Evolutionary conservation across 2,329 filamentous ascomycete genomes (phyloP).

Genomic region (Fusarium aywerte): DNA sequence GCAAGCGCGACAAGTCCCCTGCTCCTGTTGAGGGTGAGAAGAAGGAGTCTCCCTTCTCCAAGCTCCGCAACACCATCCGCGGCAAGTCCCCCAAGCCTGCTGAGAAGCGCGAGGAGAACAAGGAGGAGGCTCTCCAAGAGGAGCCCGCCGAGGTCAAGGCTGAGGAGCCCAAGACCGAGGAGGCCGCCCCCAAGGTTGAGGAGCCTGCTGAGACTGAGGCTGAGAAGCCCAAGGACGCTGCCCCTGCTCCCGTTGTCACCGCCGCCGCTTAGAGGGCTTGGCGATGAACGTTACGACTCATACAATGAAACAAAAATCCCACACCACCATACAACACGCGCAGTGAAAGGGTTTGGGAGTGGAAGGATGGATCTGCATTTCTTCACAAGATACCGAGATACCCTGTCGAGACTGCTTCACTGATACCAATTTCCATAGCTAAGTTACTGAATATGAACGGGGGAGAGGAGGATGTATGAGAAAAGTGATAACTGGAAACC

Average conservation of each 20-base stretch:
- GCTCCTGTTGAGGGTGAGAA: slow-evolving; percentile 71
- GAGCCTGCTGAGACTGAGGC: slow-evolving; percentile 59
- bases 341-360: slow-evolving; percentile 58
- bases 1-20: slow-evolving; percentile 77
- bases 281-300: slow-evolving; percentile 42
- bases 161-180: slow-evolving; percentile 52
- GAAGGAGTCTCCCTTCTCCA: slow-evolving; percentile 67
- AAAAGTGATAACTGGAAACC: slow-evolving; percentile 32
- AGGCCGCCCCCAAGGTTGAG: slow-evolving; percentile 60
- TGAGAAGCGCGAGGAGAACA: slow-evolving; percentile 51
- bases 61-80: slow-evolving; percentile 69
- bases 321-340: slow-evolving; percentile 46
- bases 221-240: slow-evolving; percentile 56
- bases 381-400: slow-evolving; percentile 63
- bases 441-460: slow-evolving; percentile 41
- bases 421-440: slow-evolving; percentile 55
- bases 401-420: slow-evolving; percentile 63
- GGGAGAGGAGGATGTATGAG: slow-evolving; percentile 29
- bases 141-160: slow-evolving; percentile 54
- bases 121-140: slow-evolving; percentile 53
- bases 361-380: slow-evolving; percentile 66
- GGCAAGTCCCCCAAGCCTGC: slow-evolving; percentile 56
- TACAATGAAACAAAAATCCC: slow-evolving; percentile 43
- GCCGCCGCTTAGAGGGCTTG: slow-evolving; percentile 61
- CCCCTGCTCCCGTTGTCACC: slow-evolving; percentile 60